Conservation (phyloP, 306 rosid species). For the Rosa chinensis region DNA sequence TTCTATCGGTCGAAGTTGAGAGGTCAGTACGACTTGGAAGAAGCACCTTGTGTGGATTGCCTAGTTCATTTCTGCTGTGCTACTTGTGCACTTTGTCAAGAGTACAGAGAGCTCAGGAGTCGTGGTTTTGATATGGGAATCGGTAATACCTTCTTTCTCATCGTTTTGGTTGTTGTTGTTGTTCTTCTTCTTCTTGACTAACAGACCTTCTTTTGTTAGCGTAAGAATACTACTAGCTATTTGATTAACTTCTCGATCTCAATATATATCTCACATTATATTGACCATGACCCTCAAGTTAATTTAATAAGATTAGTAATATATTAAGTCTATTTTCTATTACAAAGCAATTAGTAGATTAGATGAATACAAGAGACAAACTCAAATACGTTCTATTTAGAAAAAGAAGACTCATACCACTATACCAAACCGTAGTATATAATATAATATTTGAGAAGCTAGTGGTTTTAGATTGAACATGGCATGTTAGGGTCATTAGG, state of each 20-base stretch:
- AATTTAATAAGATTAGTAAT: neutral
- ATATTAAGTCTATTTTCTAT: too few relatives aligned
- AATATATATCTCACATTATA: neutral
- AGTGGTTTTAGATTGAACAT: neutral
- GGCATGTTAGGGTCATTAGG: too few relatives aligned
- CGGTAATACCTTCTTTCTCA: conserved; percentile 29
- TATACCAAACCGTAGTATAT: neutral
- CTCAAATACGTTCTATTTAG: neutral
- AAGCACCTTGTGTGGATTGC: conserved; percentile 68
- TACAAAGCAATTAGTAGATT: too few relatives aligned
- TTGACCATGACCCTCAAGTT: neutral
- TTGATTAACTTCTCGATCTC: neutral
- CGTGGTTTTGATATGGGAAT: conserved; percentile 64
- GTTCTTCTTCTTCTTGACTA: neutral
- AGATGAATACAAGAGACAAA: neutral
- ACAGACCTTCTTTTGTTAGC: neutral
- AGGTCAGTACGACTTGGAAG: conserved; percentile 62
- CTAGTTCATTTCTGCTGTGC: conserved; percentile 68
- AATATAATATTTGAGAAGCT: neutral
- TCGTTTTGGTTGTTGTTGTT: neutral
- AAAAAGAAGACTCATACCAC: neutral
- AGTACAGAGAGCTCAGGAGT: conserved; percentile 60
- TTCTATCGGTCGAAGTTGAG: conserved; percentile 54
- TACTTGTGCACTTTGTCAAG: conserved; percentile 71
- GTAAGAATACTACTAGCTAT: neutral